These are phyloP conservation scores for Bacterosira constricta DNA, from an alignment of 108 stramenopile species.

Conservation along the genomic window DNA sequence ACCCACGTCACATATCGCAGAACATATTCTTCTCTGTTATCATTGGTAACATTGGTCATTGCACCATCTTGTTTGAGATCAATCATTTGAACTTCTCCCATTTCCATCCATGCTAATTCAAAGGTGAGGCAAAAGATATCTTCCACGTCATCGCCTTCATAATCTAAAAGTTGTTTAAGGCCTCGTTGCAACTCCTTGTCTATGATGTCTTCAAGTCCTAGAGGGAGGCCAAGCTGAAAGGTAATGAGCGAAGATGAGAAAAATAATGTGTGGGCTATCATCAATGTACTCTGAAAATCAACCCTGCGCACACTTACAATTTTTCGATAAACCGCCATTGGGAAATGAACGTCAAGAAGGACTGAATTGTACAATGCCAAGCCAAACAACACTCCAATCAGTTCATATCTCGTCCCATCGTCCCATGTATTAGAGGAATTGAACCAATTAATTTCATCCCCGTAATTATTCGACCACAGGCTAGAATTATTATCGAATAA, in stretches of 20 bases:
- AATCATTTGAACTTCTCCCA: constrained; percentile 66
- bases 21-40: constrained; percentile 90
- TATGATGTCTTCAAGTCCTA: constrained; percentile 85
- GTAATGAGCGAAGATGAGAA: not conserved
- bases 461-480: constrained; percentile 80
- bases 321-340: constrained; percentile 87
- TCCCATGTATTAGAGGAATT: constrained; percentile 86
- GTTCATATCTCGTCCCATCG: constrained; percentile 74
- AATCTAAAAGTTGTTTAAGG: constrained; percentile 81
- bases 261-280: no score
- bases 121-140: constrained; percentile 84
- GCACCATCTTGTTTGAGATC: constrained; percentile 88
- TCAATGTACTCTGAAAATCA: no score
- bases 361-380: constrained; percentile 92
- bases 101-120: constrained; percentile 72
- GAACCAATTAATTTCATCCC: constrained; percentile 85
- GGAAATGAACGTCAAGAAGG: constrained; percentile 88
- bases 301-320: constrained; percentile 38
- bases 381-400: constrained; percentile 86
- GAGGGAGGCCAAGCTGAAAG: constrained; percentile 55
- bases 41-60: constrained; percentile 76
- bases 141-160: constrained; percentile 87
- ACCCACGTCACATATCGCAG: constrained; percentile 81
- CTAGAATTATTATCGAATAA: constrained; percentile 85
- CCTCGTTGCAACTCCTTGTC: constrained; percentile 81